A percentile compares a stretch with the other conserved stretches of the same genome.
Conservation (phyloP, 169 alveolate genomes). For the Cryptosporidium parvum region DNA sequence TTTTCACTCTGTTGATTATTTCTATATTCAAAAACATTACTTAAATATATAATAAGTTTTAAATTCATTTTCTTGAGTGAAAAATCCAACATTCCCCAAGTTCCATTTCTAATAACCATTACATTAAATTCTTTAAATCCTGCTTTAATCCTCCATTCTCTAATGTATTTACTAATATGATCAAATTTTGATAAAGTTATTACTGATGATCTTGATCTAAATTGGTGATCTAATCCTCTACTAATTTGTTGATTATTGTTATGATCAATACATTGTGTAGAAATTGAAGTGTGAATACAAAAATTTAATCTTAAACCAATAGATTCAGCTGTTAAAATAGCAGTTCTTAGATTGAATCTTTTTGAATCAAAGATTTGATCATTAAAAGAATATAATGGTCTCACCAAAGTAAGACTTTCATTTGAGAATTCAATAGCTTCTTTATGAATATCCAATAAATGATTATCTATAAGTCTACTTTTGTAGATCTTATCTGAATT, state of each 20-base stretch:
- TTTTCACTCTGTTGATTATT: background rate
- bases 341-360: constrained; percentile 27
- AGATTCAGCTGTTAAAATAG: constrained; percentile 60
- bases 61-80: constrained; percentile 37
- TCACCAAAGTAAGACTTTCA: constrained; percentile 59
- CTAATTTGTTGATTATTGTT: too few relatives aligned
- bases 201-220: background rate
- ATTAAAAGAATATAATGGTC: constrained; percentile 49
- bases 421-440: constrained; percentile 53
- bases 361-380: background rate
- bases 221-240: background rate
- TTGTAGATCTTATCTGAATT: constrained; percentile 22
- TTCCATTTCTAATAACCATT: constrained; percentile 62
- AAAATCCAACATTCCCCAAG: constrained; percentile 76
- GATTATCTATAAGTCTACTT: constrained; percentile 18
- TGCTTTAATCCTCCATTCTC: constrained; percentile 42
- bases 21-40: background rate
- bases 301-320: constrained; percentile 50
- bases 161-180: background rate
- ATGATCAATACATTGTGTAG: background rate
- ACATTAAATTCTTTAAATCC: constrained; percentile 37
- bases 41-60: background rate
- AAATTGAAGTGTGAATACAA: background rate
- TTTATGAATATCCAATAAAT: constrained; percentile 24
- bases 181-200: background rate